phyloP scores from a whole-genome alignment of 192 early-diverging fungal species.

The Coemansia sp. region DNA sequence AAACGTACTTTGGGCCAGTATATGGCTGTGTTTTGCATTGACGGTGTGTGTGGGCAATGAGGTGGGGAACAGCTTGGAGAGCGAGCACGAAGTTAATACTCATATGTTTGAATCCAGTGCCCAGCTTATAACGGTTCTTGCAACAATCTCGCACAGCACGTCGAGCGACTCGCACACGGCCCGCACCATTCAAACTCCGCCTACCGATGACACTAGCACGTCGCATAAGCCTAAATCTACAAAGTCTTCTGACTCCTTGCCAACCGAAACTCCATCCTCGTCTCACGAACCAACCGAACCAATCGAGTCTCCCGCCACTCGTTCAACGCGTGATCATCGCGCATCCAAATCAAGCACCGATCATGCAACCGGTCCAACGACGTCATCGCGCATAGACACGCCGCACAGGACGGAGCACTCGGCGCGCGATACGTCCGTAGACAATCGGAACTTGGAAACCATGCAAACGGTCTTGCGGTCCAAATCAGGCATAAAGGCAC shows the following conservation, averaged over 20 bases:
- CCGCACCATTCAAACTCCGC: not conserved
- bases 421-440: not conserved
- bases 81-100: not conserved
- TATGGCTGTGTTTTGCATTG: not conserved
- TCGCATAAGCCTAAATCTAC: too few relatives aligned
- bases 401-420: not conserved
- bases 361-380: not conserved
- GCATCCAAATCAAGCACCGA: not conserved
- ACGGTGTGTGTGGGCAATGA: not conserved
- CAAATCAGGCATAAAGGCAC: not conserved
- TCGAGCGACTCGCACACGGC: not conserved
- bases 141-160: not conserved
- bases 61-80: not conserved
- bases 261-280: too few relatives aligned
- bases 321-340: not conserved
- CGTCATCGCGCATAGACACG: not conserved
- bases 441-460: not conserved
- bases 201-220: too few relatives aligned
- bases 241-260: too few relatives aligned
- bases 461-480: not conserved
- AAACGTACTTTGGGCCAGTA: not conserved
- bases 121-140: too few relatives aligned
- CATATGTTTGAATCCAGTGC: too few relatives aligned
- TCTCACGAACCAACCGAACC: not conserved
- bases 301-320: not conserved